Percentiles rank a stretch among this genome's conserved stretches.
phyloP scores from a whole-genome alignment of 2,329 filamentous ascomycete genomes.

The Dactylellina cionopaga region DNA sequence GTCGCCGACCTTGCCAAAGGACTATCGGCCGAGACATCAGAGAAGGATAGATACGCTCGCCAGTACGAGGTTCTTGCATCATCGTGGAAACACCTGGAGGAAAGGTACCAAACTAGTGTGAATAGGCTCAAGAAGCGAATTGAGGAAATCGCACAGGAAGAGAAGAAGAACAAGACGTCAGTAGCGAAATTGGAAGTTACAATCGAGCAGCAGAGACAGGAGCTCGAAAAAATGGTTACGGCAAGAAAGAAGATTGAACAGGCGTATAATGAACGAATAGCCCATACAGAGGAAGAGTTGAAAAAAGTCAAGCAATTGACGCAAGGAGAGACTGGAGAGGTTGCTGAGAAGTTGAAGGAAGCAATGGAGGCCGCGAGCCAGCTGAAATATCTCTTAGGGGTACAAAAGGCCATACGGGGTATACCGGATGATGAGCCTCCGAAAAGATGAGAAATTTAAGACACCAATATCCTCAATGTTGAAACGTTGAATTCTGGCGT shows the following conservation, averaged over 20 bases:
- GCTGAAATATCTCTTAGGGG: conserved; percentile 29
- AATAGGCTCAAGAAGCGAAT: conserved; percentile 56
- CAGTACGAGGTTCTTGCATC: conserved; percentile 57
- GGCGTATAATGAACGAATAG: conserved; percentile 54
- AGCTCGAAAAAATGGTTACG: conserved; percentile 56
- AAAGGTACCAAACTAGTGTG: conserved; percentile 55
- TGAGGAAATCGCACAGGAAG: conserved; percentile 54
- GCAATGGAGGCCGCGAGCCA: conserved; percentile 44
- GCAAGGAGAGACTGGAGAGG: conserved; percentile 38
- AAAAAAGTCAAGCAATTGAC: conserved; percentile 53
- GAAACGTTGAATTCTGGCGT: neutral
- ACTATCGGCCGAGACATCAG: conserved; percentile 40
- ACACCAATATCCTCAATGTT: neutral
- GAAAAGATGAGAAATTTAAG: conserved; percentile 14
- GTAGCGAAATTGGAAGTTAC: conserved; percentile 56
- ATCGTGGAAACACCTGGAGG: conserved; percentile 56
- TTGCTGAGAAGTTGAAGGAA: conserved; percentile 44
- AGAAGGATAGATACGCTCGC: conserved; percentile 52
- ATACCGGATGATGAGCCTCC: conserved; percentile 30
- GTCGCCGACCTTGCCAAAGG: conserved; percentile 46
- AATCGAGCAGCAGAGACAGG: conserved; percentile 57
- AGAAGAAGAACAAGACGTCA: conserved; percentile 54
- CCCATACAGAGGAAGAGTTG: conserved; percentile 55
- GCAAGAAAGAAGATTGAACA: conserved; percentile 57
- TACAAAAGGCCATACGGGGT: conserved; percentile 38